phyloP scores from a whole-genome alignment of 2,329 filamentous ascomycete genomes.

The Pseudogymnoascus sp. region DNA sequence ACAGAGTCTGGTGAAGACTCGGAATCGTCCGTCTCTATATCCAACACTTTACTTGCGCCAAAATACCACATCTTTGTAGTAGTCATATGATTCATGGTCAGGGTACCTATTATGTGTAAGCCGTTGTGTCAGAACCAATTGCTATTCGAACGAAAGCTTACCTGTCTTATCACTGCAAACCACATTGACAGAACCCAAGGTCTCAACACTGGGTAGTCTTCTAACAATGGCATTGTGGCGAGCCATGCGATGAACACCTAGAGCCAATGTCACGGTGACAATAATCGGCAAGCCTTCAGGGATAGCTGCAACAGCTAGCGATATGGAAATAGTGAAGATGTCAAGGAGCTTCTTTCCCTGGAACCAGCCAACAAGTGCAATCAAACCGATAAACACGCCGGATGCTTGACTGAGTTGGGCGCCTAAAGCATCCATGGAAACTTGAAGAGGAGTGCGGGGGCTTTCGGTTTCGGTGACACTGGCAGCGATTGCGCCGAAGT shows the following conservation, averaged over 20 bases:
- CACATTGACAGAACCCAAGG: slow-evolving; percentile 97
- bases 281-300: slow-evolving; percentile 96
- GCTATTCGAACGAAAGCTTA: slow-evolving; percentile 26
- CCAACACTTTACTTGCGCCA: slow-evolving; percentile 45
- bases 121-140: slow-evolving; percentile 6
- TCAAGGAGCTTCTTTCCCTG: slow-evolving; percentile 86
- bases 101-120: slow-evolving; percentile 50
- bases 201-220: slow-evolving; percentile 93
- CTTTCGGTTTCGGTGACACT: slow-evolving; percentile 93
- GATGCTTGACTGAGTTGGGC: slow-evolving; percentile 96
- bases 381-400: slow-evolving; percentile 86
- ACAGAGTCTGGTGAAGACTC: slow-evolving; percentile 60
- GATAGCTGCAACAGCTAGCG: slow-evolving; percentile 90
- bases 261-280: slow-evolving; percentile 88
- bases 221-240: slow-evolving; percentile 91
- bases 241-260: slow-evolving; percentile 95
- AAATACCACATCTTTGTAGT: slow-evolving; percentile 96
- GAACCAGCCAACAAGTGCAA: slow-evolving; percentile 81
- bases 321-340: slow-evolving; percentile 96
- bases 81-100: slow-evolving; percentile 98
- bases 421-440: slow-evolving; percentile 96
- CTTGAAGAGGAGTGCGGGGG: slow-evolving; percentile 82
- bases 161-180: slow-evolving; percentile 98
- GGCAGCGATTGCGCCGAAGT: slow-evolving; percentile 92
- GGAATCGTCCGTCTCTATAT: slow-evolving; percentile 42